These are phyloP conservation scores for Pisolithus thermaeus DNA, from an alignment of 1,284 basidiomycete genomes.

Conservation along the genomic window DNA sequence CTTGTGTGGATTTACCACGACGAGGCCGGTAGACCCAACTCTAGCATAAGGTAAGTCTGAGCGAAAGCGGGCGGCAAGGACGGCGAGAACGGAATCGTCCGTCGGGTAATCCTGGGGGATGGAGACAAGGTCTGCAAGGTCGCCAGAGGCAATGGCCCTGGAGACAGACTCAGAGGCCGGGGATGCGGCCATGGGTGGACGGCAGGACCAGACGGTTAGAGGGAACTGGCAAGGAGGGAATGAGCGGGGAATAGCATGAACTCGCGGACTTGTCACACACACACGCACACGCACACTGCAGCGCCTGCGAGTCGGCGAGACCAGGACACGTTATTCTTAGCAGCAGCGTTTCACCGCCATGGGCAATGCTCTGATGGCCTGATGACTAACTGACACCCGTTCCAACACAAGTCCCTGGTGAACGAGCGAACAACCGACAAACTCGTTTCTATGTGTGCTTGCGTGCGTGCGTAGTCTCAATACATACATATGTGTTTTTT, in stretches of 20 bases:
- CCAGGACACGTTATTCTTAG: constrained; percentile 14
- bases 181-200: constrained; percentile 34
- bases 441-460: no score
- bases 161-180: constrained; percentile 24
- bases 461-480: no score
- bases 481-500: not conserved
- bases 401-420: no score
- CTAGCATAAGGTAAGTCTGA: constrained; percentile 81
- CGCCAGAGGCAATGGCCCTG: constrained; percentile 48
- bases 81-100: constrained; percentile 74
- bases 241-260: not conserved
- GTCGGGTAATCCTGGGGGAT: constrained; percentile 60
- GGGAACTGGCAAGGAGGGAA: constrained; percentile 1
- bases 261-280: not conserved
- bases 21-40: constrained; percentile 64
- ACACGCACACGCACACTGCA: no score
- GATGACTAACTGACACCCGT: not conserved
- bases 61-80: constrained; percentile 80
- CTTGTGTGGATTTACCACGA: constrained; percentile 87
- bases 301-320: not conserved
- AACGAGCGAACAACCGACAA: no score
- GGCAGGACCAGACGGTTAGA: constrained; percentile 2
- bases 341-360: constrained; percentile 1
- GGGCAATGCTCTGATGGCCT: not conserved
- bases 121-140: constrained; percentile 69